Evolutionary conservation across 2,329 filamentous ascomycete genomes (phyloP), one percentile per base, ranked within the genome.

Genomic region (Coniochaeta hoffmannii): DNA sequence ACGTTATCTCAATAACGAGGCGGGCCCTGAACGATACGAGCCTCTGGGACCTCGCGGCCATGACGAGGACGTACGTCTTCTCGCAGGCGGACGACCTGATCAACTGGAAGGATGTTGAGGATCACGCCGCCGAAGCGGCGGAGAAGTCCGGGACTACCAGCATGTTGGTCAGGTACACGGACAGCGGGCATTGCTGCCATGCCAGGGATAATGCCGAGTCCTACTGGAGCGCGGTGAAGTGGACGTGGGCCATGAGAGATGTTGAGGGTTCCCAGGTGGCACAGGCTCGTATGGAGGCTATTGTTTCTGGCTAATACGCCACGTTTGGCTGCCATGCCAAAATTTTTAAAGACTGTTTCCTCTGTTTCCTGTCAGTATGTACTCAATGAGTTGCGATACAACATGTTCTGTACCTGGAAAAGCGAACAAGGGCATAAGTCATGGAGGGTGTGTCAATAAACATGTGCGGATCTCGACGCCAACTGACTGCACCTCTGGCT

Each of bases 71-170:
- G 24, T 64, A 65, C 53, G 26, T 65, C 30, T 65, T 63, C 49
- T 60, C 61, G 32, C 59, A 64, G 46, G 49, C 36, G 50, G 63
- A 65, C 34, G 62, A 62, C 50, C 54, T 64, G 31, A 60, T 65
- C 6, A 31, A 53, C 28, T 64, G 61, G 62, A 5, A 53, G 46
- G 63, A 65, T 53, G 58, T 65, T 10, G 58, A 65, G 53, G 50
- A 24, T 14, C 63, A 65, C 46, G 62, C 54, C 15, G 51, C 54
- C 10, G 50, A 57, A 31, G 1, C 17, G 14, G 30, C 12, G 7
- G 24, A 35, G 46, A 35, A 26, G 26, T 26, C 30, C 51, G 58
- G 56, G 17, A 54, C 58, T 14, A 55, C 54, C 50, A 62, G 59
- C 31, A 51, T 63, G 57, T 53, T 62, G 57, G 60, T 64, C 9